phyloP scores from a whole-genome alignment of 129 eudicot genomes.

The Glebionis coronaria region DNA sequence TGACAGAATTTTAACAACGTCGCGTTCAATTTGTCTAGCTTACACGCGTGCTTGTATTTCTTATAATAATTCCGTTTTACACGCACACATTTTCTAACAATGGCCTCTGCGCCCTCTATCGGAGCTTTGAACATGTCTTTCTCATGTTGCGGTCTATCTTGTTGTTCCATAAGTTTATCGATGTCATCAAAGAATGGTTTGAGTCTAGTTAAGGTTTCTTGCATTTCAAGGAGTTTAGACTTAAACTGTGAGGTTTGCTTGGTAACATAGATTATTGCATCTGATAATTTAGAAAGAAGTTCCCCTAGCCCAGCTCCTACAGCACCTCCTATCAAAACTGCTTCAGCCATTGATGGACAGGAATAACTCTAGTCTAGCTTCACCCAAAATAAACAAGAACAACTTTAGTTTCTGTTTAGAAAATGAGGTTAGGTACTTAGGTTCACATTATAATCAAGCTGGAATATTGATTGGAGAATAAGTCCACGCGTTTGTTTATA shows the following conservation, averaged over 20 bases:
- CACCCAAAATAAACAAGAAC: too few species aligned
- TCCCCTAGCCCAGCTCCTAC: slow-evolving; percentile 14
- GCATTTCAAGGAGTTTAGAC: background rate
- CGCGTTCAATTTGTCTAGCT: background rate
- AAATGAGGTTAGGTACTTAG: background rate
- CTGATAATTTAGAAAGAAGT: background rate
- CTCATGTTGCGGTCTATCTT: background rate
- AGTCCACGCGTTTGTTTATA: too few species aligned
- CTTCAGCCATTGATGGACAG: background rate
- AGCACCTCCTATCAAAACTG: background rate
- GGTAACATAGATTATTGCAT: background rate
- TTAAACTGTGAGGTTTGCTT: slow-evolving; percentile 2
- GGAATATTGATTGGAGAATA: background rate
- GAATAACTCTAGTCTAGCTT: too few species aligned
- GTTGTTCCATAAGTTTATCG: background rate
- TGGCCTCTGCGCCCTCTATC: background rate
- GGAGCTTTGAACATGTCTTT: background rate
- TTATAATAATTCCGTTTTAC: background rate
- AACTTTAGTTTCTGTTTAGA: background rate
- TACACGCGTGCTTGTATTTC: background rate
- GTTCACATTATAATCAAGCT: background rate
- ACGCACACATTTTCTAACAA: background rate
- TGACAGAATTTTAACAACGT: background rate
- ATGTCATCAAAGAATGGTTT: background rate
- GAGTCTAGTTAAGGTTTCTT: background rate